Percentiles rank a stretch among this genome's conserved stretches.
These are phyloP conservation scores for Byssothecium circinans DNA, from an alignment of 2,329 filamentous ascomycete species.

Conservation along the genomic window DNA sequence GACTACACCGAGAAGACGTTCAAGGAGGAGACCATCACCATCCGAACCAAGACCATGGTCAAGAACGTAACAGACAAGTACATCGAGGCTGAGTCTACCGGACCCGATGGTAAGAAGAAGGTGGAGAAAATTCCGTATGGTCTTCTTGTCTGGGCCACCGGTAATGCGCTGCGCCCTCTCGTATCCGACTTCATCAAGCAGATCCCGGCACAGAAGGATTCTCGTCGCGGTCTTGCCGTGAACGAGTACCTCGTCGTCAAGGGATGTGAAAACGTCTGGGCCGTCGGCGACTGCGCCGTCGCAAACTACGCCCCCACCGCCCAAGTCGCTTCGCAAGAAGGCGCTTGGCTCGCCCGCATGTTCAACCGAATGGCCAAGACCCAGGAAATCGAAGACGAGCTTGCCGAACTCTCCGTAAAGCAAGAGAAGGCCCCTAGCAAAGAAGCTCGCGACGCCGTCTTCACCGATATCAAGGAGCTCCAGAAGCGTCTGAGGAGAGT, in stretches of 20 bases:
- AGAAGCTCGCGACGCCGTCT: constrained; percentile 59
- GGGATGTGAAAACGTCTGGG: constrained; percentile 96
- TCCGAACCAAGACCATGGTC: constrained; percentile 98
- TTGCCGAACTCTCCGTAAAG: constrained; percentile 66
- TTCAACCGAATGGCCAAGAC: constrained; percentile 99
- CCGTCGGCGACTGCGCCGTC: constrained; percentile 93
- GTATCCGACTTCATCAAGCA: constrained; percentile 89
- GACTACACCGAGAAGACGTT: constrained; percentile 99
- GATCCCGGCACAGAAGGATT: constrained; percentile 93
- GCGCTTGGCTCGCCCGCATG: constrained; percentile 87
- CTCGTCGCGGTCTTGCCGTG: constrained; percentile 88
- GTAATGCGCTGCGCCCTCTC: constrained; percentile 87
- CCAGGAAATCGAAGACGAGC: constrained; percentile 74
- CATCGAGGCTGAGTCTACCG: constrained; percentile 84
- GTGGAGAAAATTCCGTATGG: constrained; percentile 85
- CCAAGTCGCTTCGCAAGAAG: constrained; percentile 94
- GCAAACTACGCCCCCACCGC: constrained; percentile 97
- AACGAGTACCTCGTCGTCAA: constrained; percentile 99
- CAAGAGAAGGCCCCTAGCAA: constrained; percentile 69
- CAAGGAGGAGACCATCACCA: constrained; percentile 97
- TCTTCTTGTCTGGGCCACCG: constrained; percentile 96
- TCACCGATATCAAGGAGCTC: constrained; percentile 78
- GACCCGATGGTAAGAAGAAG: constrained; percentile 82
- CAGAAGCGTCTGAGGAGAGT: constrained; percentile 86
- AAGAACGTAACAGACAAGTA: constrained; percentile 93